Evolutionary conservation across 2,329 filamentous ascomycete genomes (phyloP).

Genomic region (Ophiostoma piceae): DNA sequence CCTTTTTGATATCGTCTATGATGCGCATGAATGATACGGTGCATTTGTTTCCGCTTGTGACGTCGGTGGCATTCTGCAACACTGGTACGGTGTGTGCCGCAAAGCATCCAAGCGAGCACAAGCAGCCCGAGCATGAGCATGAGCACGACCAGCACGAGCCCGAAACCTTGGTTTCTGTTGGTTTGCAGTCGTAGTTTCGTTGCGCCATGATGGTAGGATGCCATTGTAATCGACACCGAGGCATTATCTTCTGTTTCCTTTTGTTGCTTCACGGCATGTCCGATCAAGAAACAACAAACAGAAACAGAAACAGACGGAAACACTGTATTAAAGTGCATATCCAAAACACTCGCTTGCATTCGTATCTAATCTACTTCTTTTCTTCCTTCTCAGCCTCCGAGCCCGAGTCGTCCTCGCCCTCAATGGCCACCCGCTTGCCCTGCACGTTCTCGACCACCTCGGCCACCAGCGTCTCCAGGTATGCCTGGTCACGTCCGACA

Average conservation of each 20-base stretch:
- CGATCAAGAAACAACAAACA: background rate
- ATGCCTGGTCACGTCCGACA: constrained; percentile 66
- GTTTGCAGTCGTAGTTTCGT: background rate
- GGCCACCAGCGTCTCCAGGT: constrained; percentile 68
- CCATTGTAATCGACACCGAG: background rate
- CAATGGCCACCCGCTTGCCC: constrained; percentile 62
- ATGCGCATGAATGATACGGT: background rate
- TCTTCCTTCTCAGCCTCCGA: constrained; percentile 26
- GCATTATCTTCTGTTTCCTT: background rate
- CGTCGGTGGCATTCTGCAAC: constrained; percentile 4
- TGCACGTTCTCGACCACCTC: constrained; percentile 75
- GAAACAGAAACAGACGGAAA: too few relatives aligned
- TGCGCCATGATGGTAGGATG: background rate
- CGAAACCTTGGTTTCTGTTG: background rate
- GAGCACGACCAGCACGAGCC: background rate
- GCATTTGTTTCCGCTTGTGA: background rate
- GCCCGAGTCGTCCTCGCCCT: constrained; percentile 66
- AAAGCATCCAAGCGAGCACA: background rate
- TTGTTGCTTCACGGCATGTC: background rate
- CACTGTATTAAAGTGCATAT: background rate
- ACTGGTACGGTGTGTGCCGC: background rate
- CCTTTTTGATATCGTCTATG: background rate
- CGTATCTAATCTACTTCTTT: background rate
- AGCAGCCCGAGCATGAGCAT: background rate
- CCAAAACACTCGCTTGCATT: background rate